Evolutionary conservation across 352 stramenopile species (phyloP).

Genomic region (Albugo laibachii): DNA sequence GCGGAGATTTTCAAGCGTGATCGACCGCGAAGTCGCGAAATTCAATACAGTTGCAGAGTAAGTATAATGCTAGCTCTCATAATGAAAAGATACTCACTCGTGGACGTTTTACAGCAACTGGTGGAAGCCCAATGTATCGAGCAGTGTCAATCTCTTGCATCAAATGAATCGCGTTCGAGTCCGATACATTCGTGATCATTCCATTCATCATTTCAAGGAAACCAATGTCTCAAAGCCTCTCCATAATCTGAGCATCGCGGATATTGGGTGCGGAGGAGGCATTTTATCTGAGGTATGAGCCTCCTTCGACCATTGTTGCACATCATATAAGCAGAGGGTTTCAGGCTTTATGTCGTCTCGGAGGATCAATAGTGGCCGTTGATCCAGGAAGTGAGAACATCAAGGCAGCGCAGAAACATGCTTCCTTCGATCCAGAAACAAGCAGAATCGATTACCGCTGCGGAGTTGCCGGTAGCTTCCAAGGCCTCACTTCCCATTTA

Average conservation of each 20-base stretch:
- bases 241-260: conserved; percentile 26
- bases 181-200: conserved; percentile 59
- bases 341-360: conserved; percentile 41
- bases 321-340: too few species aligned
- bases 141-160: conserved; percentile 52
- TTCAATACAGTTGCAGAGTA: conserved; percentile 61
- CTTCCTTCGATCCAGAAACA: conserved; percentile 23
- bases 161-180: conserved; percentile 70
- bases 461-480: conserved; percentile 37
- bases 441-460: conserved; percentile 59
- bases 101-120: conserved; percentile 28
- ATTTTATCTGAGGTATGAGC: conserved; percentile 42
- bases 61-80: conserved; percentile 3
- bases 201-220: conserved; percentile 41
- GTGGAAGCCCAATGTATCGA: conserved; percentile 58
- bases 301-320: too few species aligned
- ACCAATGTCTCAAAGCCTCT: conserved; percentile 26
- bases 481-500: not conserved
- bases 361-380: conserved; percentile 44
- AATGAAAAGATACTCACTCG: not conserved
- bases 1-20: conserved; percentile 36
- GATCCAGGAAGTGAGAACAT: conserved; percentile 61
- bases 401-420: conserved; percentile 40
- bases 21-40: conserved; percentile 59
- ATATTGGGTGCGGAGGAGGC: conserved; percentile 66